These are phyloP conservation scores for Clausena lansium DNA, from an alignment of 345 rosid genomes.

Conservation along the genomic window DNA sequence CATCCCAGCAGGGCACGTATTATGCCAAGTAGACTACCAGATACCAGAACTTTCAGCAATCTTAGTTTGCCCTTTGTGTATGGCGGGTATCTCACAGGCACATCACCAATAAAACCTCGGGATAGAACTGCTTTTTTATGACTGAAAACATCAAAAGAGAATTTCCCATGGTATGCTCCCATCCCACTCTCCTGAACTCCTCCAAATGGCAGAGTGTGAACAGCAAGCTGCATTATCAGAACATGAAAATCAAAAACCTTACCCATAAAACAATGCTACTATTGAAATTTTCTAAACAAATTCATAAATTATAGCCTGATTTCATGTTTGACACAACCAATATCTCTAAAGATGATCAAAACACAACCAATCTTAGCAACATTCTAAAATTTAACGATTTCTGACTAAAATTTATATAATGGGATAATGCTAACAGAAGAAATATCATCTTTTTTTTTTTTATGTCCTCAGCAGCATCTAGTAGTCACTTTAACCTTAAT, in stretches of 20 bases:
- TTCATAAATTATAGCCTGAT: not conserved
- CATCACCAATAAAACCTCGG: conserved; percentile 62
- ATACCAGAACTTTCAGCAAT: conserved; percentile 58
- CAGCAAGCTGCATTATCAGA: conserved; percentile 53
- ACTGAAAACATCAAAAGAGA: conserved; percentile 92
- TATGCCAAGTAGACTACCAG: conserved; percentile 41
- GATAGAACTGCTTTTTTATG: conserved; percentile 91
- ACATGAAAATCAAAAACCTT: not conserved
- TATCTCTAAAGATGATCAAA: not conserved
- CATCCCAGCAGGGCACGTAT: conserved; percentile 57
- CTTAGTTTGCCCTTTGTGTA: conserved; percentile 61
- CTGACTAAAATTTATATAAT: not conserved
- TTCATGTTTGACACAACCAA: not conserved
- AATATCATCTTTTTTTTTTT: not conserved
- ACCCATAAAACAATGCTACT: not conserved
- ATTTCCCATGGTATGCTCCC: conserved; percentile 93
- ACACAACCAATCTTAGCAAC: not conserved
- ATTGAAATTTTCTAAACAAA: not conserved
- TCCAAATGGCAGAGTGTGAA: conserved; percentile 76
- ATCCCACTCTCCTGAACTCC: conserved; percentile 95
- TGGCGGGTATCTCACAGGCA: conserved; percentile 74
- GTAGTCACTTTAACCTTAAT: not conserved
- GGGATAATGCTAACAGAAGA: not conserved
- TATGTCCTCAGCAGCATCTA: not conserved
- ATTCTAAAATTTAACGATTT: not conserved